These are phyloP conservation scores for Spathaspora passalidarum DNA, from an alignment of 805 yeast genomes.

Conservation along the genomic window DNA sequence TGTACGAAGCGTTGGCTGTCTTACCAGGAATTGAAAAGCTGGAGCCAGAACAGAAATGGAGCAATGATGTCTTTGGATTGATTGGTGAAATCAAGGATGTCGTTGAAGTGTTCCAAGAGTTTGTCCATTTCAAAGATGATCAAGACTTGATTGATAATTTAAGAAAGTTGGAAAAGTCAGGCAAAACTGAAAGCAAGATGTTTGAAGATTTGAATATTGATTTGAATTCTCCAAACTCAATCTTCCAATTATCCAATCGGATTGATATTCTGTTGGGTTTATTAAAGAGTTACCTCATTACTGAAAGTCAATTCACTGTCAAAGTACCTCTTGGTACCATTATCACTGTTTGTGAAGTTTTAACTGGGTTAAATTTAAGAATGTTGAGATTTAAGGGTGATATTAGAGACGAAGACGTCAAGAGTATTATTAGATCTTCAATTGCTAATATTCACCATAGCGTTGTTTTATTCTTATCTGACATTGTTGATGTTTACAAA, in stretches of 20 bases:
- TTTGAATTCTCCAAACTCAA: constrained; percentile 50
- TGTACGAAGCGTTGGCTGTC: constrained; percentile 51
- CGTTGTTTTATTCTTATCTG: constrained; percentile 43
- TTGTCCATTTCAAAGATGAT: constrained; percentile 58
- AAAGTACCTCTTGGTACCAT: constrained; percentile 63
- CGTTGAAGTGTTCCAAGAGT: constrained; percentile 53
- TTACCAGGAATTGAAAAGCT: constrained; percentile 56
- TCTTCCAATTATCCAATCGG: constrained; percentile 52
- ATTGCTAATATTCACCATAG: constrained; percentile 42
- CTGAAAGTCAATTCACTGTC: constrained; percentile 54
- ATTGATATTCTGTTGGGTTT: constrained; percentile 43
- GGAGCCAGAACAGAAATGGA: constrained; percentile 47
- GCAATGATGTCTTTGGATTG: constrained; percentile 43
- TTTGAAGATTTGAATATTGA: constrained; percentile 58
- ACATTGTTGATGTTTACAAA: constrained; percentile 31
- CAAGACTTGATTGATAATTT: constrained; percentile 42
- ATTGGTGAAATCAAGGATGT: constrained; percentile 55
- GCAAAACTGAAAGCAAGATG: constrained; percentile 18
- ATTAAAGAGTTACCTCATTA: constrained; percentile 37
- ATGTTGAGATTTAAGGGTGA: constrained; percentile 57
- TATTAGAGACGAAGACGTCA: constrained; percentile 52
- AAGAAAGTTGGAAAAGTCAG: constrained; percentile 25
- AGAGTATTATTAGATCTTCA: constrained; percentile 41
- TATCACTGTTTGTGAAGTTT: constrained; percentile 49
- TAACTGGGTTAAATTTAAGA: constrained; percentile 53